Conservation (phyloP, 73 alveolate species). For the Paramecium caudatum region DNA sequence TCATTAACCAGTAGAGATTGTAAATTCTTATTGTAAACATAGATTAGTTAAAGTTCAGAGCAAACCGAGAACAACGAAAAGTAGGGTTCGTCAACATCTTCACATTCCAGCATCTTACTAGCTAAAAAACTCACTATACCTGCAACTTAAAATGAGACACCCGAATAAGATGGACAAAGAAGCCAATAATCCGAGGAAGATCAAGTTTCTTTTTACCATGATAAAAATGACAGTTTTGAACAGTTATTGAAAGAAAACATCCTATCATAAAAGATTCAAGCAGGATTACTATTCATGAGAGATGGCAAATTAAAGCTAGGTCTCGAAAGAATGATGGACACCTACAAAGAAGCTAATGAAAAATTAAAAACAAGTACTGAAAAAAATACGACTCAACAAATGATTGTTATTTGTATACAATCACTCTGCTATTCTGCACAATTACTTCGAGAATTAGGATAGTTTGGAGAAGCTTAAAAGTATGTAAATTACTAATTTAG, state of each 20-base stretch:
- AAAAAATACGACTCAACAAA: background rate
- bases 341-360: slow-evolving; percentile 1
- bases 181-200: slow-evolving; percentile 34
- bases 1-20: slow-evolving; percentile 17
- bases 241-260: background rate
- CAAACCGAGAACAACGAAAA: background rate
- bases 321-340: background rate
- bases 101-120: background rate
- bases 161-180: background rate
- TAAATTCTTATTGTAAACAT: background rate
- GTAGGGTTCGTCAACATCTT: slow-evolving; percentile 50
- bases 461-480: slow-evolving; percentile 5
- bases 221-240: slow-evolving; percentile 2
- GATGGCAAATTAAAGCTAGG: slow-evolving; percentile 45
- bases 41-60: slow-evolving; percentile 41
- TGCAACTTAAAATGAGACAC: slow-evolving; percentile 48
- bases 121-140: background rate
- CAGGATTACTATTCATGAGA: background rate
- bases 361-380: background rate
- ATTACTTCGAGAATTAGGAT: background rate
- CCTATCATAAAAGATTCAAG: background rate
- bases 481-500: background rate
- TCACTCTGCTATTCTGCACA: slow-evolving; percentile 45
- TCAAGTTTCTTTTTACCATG: background rate
- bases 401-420: background rate